Conservation (phyloP, 345 rosid species). For the Eucalyptus marginata region DNA sequence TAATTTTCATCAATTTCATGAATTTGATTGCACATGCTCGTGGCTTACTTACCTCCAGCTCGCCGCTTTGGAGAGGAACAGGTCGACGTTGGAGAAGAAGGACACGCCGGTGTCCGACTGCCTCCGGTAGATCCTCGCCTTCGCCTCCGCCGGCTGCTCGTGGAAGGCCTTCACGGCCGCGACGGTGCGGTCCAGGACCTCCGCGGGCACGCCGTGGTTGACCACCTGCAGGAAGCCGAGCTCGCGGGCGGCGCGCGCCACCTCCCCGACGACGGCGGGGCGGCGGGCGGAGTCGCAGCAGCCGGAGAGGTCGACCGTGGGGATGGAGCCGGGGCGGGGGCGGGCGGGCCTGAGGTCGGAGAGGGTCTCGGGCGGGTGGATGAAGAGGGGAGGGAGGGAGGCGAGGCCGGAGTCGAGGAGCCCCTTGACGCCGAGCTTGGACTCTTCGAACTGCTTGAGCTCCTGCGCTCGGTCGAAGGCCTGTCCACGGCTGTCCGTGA, state of each 20-base stretch:
- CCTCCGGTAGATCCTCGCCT: constrained; percentile 19
- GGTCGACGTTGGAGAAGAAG: constrained; percentile 29
- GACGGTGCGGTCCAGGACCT: constrained; percentile 8
- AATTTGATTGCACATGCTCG: background rate
- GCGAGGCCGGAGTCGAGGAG: too few relatives aligned
- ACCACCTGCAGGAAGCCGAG: background rate
- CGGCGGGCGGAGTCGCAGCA: too few relatives aligned
- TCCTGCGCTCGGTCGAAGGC: too few relatives aligned
- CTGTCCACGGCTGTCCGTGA: too few relatives aligned
- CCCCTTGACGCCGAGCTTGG: too few relatives aligned
- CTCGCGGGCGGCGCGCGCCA: constrained; percentile 11
- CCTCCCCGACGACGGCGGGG: constrained; percentile 6
- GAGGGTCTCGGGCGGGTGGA: background rate
- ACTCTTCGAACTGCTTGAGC: too few relatives aligned
- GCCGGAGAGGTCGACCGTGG: constrained; percentile 1
- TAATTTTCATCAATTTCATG: background rate
- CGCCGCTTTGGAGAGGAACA: constrained; percentile 37
- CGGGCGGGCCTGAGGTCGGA: too few relatives aligned
- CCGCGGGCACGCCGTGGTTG: background rate
- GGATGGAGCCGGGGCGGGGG: too few relatives aligned
- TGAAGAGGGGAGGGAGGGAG: background rate
- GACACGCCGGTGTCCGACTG: background rate
- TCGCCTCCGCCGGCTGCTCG: constrained; percentile 24
- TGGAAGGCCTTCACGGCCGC: background rate
- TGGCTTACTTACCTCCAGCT: constrained; percentile 28